A percentile compares a stretch with the other conserved stretches of the same genome.
phyloP scores from a whole-genome alignment of 139 green algal genomes.

The Micractinium sp. region DNA sequence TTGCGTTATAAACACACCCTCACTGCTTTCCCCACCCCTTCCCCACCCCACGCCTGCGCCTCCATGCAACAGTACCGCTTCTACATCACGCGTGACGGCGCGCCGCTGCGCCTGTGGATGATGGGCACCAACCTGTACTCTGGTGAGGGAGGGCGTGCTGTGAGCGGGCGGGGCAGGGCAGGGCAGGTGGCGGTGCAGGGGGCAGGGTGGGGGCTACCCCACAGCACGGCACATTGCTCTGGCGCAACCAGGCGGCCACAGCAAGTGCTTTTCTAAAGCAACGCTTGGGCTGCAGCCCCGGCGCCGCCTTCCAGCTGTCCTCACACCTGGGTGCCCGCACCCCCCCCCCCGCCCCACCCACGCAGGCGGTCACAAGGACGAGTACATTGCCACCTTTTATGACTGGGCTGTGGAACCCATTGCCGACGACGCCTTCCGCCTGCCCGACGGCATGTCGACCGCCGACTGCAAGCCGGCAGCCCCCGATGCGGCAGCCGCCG shows the following conservation, averaged over 20 bases:
- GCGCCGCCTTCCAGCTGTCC: too few species aligned
- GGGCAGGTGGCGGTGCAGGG: background rate
- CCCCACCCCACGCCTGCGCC: background rate
- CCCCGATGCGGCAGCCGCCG: background rate
- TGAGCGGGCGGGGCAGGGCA: background rate
- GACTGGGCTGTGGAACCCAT: slow-evolving; percentile 36
- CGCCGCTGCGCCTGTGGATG: slow-evolving; percentile 51
- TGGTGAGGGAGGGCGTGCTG: background rate
- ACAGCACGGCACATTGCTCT: too few species aligned
- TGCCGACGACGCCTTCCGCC: slow-evolving; percentile 24
- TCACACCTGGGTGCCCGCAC: background rate
- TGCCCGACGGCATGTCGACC: slow-evolving; percentile 32
- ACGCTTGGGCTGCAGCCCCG: too few species aligned
- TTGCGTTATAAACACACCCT: too few species aligned
- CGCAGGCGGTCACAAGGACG: slow-evolving; percentile 58
- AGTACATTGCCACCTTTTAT: slow-evolving; percentile 48
- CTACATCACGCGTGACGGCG: slow-evolving; percentile 39
- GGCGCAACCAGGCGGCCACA: too few species aligned
- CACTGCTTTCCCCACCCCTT: background rate
- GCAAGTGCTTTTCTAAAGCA: too few species aligned
- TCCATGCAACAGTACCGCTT: slow-evolving; percentile 44
- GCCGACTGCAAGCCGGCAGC: slow-evolving; percentile 9
- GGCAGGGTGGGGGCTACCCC: background rate
- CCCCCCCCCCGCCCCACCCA: background rate
- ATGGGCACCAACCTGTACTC: slow-evolving; percentile 60